Evolutionary conservation across 73 alveolate genomes (phyloP).

Genomic region (Paramecium pentaurelia): DNA sequence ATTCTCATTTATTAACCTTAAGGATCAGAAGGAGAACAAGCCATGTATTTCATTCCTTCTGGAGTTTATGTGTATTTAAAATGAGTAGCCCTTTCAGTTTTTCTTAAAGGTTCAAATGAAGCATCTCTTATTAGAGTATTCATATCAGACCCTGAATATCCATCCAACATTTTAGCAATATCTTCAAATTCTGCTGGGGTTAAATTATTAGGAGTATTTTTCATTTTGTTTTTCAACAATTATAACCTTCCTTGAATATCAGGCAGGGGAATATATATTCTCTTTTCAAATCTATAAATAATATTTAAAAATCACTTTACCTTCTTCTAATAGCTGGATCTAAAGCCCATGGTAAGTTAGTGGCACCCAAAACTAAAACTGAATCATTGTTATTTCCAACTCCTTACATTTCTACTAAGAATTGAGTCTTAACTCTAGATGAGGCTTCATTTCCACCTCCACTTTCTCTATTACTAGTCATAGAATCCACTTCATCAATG

Average conservation of each 20-base stretch:
- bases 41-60: neutral
- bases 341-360: conserved; percentile 80
- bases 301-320: neutral
- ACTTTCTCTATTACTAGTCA: conserved; percentile 76
- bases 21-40: conserved; percentile 50
- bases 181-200: conserved; percentile 80
- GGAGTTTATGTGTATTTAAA: conserved; percentile 61
- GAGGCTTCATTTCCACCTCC: conserved; percentile 81
- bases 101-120: conserved; percentile 81
- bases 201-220: conserved; percentile 80
- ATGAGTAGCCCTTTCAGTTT: conserved; percentile 79
- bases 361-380: conserved; percentile 78
- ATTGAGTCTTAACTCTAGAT: conserved; percentile 86
- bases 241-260: conserved; percentile 80
- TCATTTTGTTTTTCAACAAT: conserved; percentile 77
- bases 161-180: conserved; percentile 85
- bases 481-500: conserved; percentile 95
- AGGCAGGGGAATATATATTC: conserved; percentile 65
- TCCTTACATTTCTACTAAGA: conserved; percentile 94
- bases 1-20: neutral
- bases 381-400: conserved; percentile 57
- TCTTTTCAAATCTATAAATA: conserved; percentile 55
- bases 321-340: conserved; percentile 86
- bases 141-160: conserved; percentile 88
- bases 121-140: conserved; percentile 89